Evolutionary conservation across 176 grass and related monocot species (phyloP).

Genomic region (Carex myosuroides): DNA sequence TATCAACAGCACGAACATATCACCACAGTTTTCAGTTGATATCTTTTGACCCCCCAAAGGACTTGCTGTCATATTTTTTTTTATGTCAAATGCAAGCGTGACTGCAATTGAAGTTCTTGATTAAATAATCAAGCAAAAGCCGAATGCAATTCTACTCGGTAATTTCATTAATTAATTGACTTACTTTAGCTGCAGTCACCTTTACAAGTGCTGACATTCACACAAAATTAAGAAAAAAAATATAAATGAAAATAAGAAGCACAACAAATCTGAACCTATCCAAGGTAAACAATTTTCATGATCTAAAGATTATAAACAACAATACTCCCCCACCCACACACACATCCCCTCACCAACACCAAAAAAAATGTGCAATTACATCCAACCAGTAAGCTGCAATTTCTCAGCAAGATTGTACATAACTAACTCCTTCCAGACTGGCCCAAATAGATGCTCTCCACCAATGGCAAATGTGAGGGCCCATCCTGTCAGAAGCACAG

Average conservation of each 20-base stretch:
- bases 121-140: neutral
- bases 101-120: neutral
- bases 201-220: neutral
- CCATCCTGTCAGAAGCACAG: constrained; percentile 60
- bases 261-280: neutral
- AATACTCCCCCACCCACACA: neutral
- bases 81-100: neutral
- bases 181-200: neutral
- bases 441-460: constrained; percentile 64
- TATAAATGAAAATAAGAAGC: neutral
- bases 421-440: constrained; percentile 75
- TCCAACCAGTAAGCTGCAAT: constrained; percentile 58
- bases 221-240: neutral
- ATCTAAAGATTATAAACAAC: neutral
- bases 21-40: neutral
- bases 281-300: neutral
- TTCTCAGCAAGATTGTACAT: constrained; percentile 88
- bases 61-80: neutral
- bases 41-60: neutral
- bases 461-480: constrained; percentile 61
- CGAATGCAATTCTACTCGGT: neutral
- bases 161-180: neutral
- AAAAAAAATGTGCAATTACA: constrained; percentile 33
- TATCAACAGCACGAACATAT: neutral
- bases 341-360: too few relatives aligned